phyloP scores from a whole-genome alignment of 2,329 filamentous ascomycete species.

The Apiospora hydei region DNA sequence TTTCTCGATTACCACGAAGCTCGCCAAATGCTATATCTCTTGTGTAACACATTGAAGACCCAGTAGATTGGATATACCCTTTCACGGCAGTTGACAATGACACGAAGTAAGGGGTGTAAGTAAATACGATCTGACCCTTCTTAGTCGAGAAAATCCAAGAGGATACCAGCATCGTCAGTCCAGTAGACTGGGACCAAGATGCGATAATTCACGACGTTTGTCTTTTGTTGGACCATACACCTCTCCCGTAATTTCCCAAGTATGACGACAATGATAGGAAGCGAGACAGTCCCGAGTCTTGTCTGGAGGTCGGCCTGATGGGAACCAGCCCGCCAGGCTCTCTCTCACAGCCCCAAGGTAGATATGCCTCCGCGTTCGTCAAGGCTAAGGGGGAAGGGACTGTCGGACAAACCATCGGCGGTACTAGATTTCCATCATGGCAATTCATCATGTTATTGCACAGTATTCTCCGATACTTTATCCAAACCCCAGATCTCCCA shows the following conservation, averaged over 20 bases:
- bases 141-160: background rate
- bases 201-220: background rate
- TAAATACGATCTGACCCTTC: background rate
- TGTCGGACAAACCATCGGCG: background rate
- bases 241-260: background rate
- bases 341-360: background rate
- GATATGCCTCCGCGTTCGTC: background rate
- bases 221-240: background rate
- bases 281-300: background rate
- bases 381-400: background rate
- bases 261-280: background rate
- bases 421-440: background rate
- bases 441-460: background rate
- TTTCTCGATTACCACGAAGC: background rate
- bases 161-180: background rate
- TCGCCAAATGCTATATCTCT: background rate
- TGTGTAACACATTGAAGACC: background rate
- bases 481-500: background rate
- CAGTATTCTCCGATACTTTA: background rate
- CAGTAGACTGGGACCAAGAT: too few relatives aligned
- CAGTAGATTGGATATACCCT: background rate
- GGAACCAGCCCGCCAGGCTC: constrained; percentile 6
- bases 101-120: background rate
- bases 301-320: background rate
- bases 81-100: background rate